phyloP scores from a whole-genome alignment of 2,329 filamentous ascomycete genomes.

The Nothopassalora personata region DNA sequence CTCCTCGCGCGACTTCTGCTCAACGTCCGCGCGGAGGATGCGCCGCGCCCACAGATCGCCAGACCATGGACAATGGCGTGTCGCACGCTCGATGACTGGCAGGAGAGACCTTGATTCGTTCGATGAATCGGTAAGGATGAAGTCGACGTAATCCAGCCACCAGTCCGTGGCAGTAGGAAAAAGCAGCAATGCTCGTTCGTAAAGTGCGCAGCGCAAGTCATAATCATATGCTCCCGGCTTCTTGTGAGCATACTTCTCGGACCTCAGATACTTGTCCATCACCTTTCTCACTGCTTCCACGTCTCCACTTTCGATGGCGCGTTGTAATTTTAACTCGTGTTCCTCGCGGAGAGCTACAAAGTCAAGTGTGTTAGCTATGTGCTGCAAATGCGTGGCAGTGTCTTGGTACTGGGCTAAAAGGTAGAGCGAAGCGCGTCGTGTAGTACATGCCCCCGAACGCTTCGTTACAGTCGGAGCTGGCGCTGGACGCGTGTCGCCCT shows the following conservation, averaged over 20 bases:
- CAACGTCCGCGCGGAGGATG: constrained; percentile 76
- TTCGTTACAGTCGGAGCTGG: no score
- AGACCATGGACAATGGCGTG: constrained; percentile 88
- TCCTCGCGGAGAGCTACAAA: constrained; percentile 43
- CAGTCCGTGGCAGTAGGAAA: constrained; percentile 68
- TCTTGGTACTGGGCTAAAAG: no score
- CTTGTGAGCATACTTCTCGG: constrained; percentile 63
- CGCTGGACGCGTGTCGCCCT: no score
- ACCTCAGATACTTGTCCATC: constrained; percentile 69
- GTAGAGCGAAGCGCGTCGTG: no score
- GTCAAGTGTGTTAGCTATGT: no score
- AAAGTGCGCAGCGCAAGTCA: constrained; percentile 58
- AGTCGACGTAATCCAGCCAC: constrained; percentile 82
- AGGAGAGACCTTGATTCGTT: constrained; percentile 43
- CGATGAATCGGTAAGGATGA: constrained; percentile 52
- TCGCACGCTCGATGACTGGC: constrained; percentile 72
- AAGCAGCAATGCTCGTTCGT: constrained; percentile 68
- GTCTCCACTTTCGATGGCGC: constrained; percentile 54
- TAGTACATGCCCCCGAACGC: no score
- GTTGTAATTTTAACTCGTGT: constrained; percentile 61
- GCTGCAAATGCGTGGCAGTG: no score
- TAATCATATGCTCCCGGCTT: constrained; percentile 48
- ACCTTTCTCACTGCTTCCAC: constrained; percentile 51
- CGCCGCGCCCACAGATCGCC: constrained; percentile 87
- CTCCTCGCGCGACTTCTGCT: constrained; percentile 67